phyloP scores from a whole-genome alignment of 768 basidiomycete genomes.

The Tricholoma saponaceum region DNA sequence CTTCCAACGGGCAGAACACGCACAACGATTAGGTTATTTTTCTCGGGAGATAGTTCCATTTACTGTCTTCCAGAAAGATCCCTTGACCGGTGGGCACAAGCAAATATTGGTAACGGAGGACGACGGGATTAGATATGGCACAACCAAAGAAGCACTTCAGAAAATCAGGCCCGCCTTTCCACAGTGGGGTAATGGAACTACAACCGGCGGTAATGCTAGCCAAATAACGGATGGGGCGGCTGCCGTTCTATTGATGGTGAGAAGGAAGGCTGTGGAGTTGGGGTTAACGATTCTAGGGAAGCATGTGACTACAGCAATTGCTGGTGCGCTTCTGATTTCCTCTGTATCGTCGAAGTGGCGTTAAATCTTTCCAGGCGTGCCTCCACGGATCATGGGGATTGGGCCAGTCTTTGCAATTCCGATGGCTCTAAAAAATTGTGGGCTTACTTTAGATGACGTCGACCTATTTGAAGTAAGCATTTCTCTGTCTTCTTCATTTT shows the following conservation, averaged over 20 bases:
- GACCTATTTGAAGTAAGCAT: conserved; percentile 70
- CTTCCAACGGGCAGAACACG: conserved; percentile 74
- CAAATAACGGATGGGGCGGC: conserved; percentile 86
- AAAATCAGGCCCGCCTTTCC: conserved; percentile 78
- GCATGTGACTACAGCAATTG: conserved; percentile 67
- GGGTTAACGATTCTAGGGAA: conserved; percentile 74
- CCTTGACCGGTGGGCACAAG: conserved; percentile 46
- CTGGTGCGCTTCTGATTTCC: conserved; percentile 36
- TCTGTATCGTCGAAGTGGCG: background rate
- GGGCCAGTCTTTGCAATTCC: conserved; percentile 86
- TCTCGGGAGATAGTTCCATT: conserved; percentile 72
- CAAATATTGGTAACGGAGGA: conserved; percentile 60
- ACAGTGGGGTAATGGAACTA: conserved; percentile 70
- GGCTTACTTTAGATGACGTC: conserved; percentile 64
- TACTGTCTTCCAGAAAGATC: conserved; percentile 57
- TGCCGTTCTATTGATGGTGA: conserved; percentile 75
- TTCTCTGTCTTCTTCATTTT: background rate
- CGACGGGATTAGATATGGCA: conserved; percentile 75
- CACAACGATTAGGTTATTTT: conserved; percentile 65
- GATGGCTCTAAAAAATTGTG: conserved; percentile 61
- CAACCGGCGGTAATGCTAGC: conserved; percentile 84
- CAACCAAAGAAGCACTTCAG: conserved; percentile 57
- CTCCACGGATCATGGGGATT: conserved; percentile 86
- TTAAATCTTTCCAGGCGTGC: conserved; percentile 41
- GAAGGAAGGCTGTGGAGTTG: conserved; percentile 73